Evolutionary conservation across 75 land plant species (phyloP).

Genomic region (Selaginella tamariscina): DNA sequence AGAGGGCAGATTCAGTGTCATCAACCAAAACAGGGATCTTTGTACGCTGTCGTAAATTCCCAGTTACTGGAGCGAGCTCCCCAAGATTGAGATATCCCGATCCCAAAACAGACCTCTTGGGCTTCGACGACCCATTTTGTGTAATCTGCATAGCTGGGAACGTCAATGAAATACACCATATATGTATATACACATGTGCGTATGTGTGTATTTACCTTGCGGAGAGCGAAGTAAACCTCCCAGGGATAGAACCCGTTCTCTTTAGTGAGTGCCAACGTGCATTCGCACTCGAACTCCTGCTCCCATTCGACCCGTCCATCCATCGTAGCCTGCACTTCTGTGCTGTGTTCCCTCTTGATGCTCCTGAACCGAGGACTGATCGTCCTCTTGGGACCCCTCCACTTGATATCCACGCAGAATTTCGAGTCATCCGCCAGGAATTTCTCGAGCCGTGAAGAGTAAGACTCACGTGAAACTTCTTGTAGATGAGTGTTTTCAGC

Average conservation of each 20-base stretch:
- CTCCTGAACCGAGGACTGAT: conserved; percentile 43
- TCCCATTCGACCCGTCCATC: conserved; percentile 45
- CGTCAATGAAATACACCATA: no score
- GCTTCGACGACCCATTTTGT: conserved; percentile 28
- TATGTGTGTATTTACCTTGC: conserved; percentile 67
- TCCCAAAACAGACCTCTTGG: conserved; percentile 38
- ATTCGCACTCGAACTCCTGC: conserved; percentile 46
- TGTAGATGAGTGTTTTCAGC: neutral
- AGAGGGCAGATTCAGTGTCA: neutral
- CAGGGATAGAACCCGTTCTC: conserved; percentile 53
- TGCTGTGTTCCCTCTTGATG: conserved; percentile 43
- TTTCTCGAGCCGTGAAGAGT: neutral
- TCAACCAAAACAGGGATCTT: neutral
- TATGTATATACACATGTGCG: no score
- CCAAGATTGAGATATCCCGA: conserved; percentile 49
- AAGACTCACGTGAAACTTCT: neutral
- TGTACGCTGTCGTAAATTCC: neutral
- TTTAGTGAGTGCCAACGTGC: conserved; percentile 27
- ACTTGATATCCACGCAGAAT: conserved; percentile 58
- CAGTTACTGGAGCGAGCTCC: conserved; percentile 24
- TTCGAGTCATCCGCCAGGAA: conserved; percentile 14
- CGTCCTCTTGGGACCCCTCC: conserved; percentile 53
- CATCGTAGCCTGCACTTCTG: neutral
- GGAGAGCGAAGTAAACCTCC: conserved; percentile 52
- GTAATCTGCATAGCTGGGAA: conserved; percentile 22